Conservation (phyloP, 805 yeast genomes). For the Hemisphaericaspora nanyangensis region DNA sequence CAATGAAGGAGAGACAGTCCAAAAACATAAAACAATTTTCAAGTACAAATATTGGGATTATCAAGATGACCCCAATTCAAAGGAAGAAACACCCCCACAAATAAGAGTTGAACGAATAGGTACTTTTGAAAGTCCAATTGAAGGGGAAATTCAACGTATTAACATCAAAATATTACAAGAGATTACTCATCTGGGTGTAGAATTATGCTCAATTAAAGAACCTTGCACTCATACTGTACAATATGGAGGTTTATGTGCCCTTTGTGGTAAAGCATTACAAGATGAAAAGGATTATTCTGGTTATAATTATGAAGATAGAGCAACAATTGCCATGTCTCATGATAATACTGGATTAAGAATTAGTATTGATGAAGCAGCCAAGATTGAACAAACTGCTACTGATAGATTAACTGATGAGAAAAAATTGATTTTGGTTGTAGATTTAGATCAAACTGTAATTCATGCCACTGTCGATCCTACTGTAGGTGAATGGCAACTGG, state of each 20-base stretch:
- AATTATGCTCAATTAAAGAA: slow-evolving; percentile 60
- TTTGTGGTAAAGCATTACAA: slow-evolving; percentile 79
- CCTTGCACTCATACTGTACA: slow-evolving; percentile 92
- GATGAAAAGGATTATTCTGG: slow-evolving; percentile 72
- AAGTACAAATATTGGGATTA: slow-evolving; percentile 66
- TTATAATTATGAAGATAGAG: slow-evolving; percentile 62
- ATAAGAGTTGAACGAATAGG: slow-evolving; percentile 67
- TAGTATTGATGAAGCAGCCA: slow-evolving; percentile 80
- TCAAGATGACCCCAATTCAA: slow-evolving; percentile 50
- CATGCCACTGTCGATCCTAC: slow-evolving; percentile 98
- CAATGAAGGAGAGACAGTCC: slow-evolving; percentile 42
- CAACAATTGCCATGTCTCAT: slow-evolving; percentile 86
- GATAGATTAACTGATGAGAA: slow-evolving; percentile 54
- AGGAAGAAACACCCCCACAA: slow-evolving; percentile 40
- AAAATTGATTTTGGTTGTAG: slow-evolving; percentile 87
- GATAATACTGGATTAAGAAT: slow-evolving; percentile 81
- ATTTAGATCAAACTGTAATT: slow-evolving; percentile 94
- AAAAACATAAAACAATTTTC: slow-evolving; percentile 52
- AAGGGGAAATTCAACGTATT: slow-evolving; percentile 58
- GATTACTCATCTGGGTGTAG: slow-evolving; percentile 43
- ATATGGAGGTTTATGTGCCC: slow-evolving; percentile 90
- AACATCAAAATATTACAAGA: slow-evolving; percentile 56
- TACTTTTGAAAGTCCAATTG: slow-evolving; percentile 78
- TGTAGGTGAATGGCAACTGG: slow-evolving; percentile 92
- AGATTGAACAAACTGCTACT: slow-evolving; percentile 68